Base-by-base conservation (phyloP, 2,329 filamentous ascomycete species). In the Exophiala aquamarina region DNA sequence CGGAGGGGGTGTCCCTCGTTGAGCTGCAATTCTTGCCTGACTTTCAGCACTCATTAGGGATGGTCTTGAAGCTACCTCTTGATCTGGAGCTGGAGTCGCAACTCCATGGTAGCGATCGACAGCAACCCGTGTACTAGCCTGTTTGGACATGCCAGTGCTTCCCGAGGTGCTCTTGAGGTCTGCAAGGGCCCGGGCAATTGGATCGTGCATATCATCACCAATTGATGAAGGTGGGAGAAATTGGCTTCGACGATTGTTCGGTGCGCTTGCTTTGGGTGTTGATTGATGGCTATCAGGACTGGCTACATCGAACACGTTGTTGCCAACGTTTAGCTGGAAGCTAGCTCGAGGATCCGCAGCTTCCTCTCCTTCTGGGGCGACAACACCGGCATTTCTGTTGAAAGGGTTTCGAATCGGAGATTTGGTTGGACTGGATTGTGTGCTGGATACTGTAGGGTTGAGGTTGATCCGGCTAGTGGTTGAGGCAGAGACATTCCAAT, bases 91-190 rank as follows among this genome's bases (percentile, higher is more conserved):
- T 4, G 93, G 92, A 2, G 92, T 95, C 10, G 87, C 75, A 53
- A 98, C 85, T n/a, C 93, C 92, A 63, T 94, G 89, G 68, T 95
- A 96, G 51, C 88, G 84, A 66, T 98, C 94, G 14, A 91, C 93
- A n/a, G 93, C 95, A 50, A 95, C 82, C n/a, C 94, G 83, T 39
- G 81, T 77, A 3, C 84, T 84, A 5, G 89, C 81, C 59, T 91
- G 86, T 68, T 97, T 97, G 13, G 76, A 79, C 1, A 86, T 89
- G 1, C 54, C 44, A 21, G 33, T 47, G 14, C 31, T 28, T 4
- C 46, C 50, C 17, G 55, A 50, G 32, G 46, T 54, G n/a, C 50
- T 47, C 70, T 95, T 97, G 28, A 98, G 77, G 61, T 98, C 92
- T 9, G 92, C 93, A 6, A 98, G 76, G 18, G 93, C 94, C 59